Conservation (phyloP, 2,329 filamentous ascomycete genomes). For the Cryoendolithus antarcticus region DNA sequence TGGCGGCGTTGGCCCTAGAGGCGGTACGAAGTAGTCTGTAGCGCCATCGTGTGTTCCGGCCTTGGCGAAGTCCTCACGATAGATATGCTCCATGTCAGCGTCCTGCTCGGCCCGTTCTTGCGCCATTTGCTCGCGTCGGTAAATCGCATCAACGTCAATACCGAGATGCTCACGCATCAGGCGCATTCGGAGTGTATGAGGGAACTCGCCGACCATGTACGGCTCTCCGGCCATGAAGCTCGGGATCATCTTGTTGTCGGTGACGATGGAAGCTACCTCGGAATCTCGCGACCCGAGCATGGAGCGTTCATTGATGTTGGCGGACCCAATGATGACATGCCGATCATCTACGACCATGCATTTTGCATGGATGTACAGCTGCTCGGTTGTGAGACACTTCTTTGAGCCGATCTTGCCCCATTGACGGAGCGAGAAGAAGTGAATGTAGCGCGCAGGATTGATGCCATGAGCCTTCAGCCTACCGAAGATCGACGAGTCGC, state of each 20-base stretch:
- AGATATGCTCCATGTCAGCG: slow-evolving; percentile 36
- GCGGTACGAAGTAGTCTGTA: slow-evolving; percentile 13
- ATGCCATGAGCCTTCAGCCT: slow-evolving; percentile 67
- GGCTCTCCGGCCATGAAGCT: slow-evolving; percentile 84
- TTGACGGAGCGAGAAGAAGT: slow-evolving; percentile 82
- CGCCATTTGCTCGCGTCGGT: slow-evolving; percentile 21
- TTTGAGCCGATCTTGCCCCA: slow-evolving; percentile 84
- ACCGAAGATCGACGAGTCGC: slow-evolving; percentile 83
- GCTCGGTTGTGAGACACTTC: slow-evolving; percentile 79
- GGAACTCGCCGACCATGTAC: slow-evolving; percentile 83
- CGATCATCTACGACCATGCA: slow-evolving; percentile 92
- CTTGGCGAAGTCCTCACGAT: slow-evolving; percentile 14
- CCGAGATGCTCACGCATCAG: slow-evolving; percentile 95
- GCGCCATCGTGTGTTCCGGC: background rate
- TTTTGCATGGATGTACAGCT: slow-evolving; percentile 96
- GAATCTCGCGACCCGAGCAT: slow-evolving; percentile 89
- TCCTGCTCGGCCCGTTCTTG: slow-evolving; percentile 43
- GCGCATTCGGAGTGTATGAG: slow-evolving; percentile 81
- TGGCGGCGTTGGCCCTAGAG: slow-evolving; percentile 16
- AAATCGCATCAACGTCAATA: slow-evolving; percentile 82
- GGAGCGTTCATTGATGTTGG: slow-evolving; percentile 96
- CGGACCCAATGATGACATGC: slow-evolving; percentile 85
- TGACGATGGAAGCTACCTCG: slow-evolving; percentile 77
- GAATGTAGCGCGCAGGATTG: slow-evolving; percentile 87
- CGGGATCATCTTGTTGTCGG: slow-evolving; percentile 84